Percentiles rank a stretch among this genome's conserved stretches.
phyloP scores from a whole-genome alignment of 2,329 filamentous ascomycete genomes.

The Apiospora kogelbergensis region DNA sequence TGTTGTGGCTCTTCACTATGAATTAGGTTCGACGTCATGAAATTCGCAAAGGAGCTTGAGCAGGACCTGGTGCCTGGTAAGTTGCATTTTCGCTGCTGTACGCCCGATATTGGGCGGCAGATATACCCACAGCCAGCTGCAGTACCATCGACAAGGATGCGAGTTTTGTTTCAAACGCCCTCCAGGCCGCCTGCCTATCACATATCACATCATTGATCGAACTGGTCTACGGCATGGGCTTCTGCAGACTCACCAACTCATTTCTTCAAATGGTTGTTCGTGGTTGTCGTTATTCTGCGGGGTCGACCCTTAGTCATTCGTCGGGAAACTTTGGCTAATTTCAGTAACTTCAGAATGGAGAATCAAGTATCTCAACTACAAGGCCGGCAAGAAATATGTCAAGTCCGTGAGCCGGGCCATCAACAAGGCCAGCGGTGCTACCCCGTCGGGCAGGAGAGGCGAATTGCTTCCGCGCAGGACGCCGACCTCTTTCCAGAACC shows the following conservation, averaged over 20 bases:
- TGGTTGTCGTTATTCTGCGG: background rate
- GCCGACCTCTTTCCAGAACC: slow-evolving; percentile 5
- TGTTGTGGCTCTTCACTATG: background rate
- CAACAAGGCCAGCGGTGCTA: slow-evolving; percentile 55
- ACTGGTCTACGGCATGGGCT: background rate
- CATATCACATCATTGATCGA: background rate
- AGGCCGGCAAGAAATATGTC: slow-evolving; percentile 90
- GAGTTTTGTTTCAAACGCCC: background rate
- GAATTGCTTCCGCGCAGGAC: slow-evolving; percentile 27
- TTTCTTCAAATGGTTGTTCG: background rate
- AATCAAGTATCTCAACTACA: slow-evolving; percentile 92
- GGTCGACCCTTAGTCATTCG: background rate
- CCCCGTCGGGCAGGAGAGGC: slow-evolving; percentile 40
- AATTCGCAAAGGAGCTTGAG: slow-evolving; percentile 77
- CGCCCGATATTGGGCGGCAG: background rate
- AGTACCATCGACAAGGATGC: background rate
- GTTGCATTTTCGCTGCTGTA: slow-evolving; percentile 16
- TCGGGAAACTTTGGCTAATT: background rate
- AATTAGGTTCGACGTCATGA: slow-evolving; percentile 47
- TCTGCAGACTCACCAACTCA: background rate
- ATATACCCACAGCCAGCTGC: background rate
- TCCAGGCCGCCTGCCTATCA: background rate
- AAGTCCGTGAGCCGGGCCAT: slow-evolving; percentile 79
- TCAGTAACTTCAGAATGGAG: slow-evolving; percentile 69
- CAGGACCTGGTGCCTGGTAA: slow-evolving; percentile 80